phyloP scores from a whole-genome alignment of 2,329 filamentous ascomycete genomes.

The Scolecobasidium constrictum region DNA sequence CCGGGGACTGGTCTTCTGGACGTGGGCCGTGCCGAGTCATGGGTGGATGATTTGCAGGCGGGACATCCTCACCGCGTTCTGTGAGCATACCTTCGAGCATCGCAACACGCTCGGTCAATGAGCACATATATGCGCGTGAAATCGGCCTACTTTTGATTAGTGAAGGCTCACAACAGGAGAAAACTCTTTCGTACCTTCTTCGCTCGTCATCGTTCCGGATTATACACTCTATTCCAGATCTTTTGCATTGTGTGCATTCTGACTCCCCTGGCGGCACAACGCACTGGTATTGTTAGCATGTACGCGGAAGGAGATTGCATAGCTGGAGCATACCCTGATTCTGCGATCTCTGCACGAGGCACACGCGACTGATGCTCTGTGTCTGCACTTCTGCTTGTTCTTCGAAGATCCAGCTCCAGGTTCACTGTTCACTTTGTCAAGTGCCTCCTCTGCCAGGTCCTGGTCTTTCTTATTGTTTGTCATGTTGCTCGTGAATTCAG shows the following conservation, averaged over 20 bases:
- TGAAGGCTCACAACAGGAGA: neutral
- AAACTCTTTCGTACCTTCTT: conserved; percentile 31
- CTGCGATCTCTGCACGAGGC: conserved; percentile 39
- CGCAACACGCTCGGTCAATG: conserved; percentile 42
- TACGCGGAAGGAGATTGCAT: neutral
- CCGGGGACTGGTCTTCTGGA: conserved; percentile 19
- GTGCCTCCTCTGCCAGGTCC: conserved; percentile 4
- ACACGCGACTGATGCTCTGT: conserved; percentile 44
- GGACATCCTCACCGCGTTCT: conserved; percentile 38
- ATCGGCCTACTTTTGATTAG: conserved; percentile 34
- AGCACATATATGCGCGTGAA: conserved; percentile 48
- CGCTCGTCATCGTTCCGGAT: conserved; percentile 50
- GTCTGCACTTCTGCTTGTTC: conserved; percentile 22
- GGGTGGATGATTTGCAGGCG: conserved; percentile 42
- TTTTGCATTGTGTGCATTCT: conserved; percentile 42
- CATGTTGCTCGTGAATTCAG: neutral
- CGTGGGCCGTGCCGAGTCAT: conserved; percentile 32
- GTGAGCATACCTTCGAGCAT: conserved; percentile 42
- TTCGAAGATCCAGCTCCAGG: neutral
- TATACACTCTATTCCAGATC: conserved; percentile 39
- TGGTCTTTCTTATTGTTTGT: conserved; percentile 1
- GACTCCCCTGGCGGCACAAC: conserved; percentile 42
- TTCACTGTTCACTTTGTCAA: conserved; percentile 2
- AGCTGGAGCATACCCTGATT: conserved; percentile 24
- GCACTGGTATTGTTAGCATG: conserved; percentile 29